phyloP scores from a whole-genome alignment of 306 rosid species.

The Aeschynomene evenia region DNA sequence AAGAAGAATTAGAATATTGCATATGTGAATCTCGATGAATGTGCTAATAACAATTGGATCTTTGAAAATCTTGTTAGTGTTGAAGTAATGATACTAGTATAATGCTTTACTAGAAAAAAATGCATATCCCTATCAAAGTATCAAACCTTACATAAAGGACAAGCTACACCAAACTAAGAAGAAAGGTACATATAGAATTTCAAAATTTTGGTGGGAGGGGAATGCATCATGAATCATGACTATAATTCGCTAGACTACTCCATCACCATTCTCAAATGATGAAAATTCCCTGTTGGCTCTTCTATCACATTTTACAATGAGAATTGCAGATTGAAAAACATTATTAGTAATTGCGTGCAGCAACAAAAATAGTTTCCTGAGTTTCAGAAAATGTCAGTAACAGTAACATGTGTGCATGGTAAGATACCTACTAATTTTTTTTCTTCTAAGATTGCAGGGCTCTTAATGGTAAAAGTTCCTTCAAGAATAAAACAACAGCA shows the following conservation, averaged over 20 bases:
- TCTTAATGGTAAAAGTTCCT: background rate
- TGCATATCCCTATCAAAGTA: background rate
- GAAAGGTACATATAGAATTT: background rate
- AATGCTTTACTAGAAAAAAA: background rate
- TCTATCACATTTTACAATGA: background rate
- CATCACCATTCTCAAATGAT: background rate
- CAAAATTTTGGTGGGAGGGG: background rate
- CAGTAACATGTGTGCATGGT: background rate
- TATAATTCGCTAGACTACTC: background rate
- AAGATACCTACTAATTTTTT: background rate
- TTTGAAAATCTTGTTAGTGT: background rate
- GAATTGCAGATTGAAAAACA: background rate
- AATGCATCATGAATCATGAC: constrained; percentile 5
- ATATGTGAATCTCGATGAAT: background rate
- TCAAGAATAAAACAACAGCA: background rate
- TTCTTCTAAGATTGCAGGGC: background rate
- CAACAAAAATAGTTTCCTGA: background rate
- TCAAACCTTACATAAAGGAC: background rate
- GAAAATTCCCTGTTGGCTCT: background rate
- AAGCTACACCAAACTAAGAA: background rate
- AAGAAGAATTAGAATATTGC: background rate
- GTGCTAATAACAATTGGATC: background rate
- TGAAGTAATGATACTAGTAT: background rate
- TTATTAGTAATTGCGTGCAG: background rate
- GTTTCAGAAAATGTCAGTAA: background rate